phyloP scores from a whole-genome alignment of 352 stramenopile species.

The Peronosclerospora sorghi region DNA sequence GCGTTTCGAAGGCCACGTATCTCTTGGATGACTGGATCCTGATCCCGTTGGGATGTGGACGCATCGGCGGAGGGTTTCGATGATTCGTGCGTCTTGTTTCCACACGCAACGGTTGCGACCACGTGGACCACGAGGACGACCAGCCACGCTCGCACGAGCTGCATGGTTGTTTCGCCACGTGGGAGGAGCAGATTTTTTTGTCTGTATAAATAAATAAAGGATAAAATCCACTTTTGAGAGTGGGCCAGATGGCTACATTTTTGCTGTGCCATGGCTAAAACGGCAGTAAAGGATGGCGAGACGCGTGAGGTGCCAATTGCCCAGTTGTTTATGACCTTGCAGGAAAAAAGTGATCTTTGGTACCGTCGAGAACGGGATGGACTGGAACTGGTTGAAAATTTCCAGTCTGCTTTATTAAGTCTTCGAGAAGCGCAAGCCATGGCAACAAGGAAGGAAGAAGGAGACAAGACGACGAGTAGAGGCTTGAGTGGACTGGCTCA shows the following conservation, averaged over 20 bases:
- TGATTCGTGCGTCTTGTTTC: neutral
- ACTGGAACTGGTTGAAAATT: constrained; percentile 51
- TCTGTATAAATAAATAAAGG: too few species aligned
- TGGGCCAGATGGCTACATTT: too few species aligned
- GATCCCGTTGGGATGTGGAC: constrained; percentile 29
- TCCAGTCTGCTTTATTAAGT: constrained; percentile 50
- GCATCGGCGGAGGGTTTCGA: constrained; percentile 10
- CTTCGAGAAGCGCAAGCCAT: constrained; percentile 16
- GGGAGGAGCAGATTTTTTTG: too few species aligned
- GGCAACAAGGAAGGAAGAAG: constrained; percentile 1
- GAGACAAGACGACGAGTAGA: too few species aligned
- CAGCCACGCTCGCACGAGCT: too few species aligned
- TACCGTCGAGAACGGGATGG: constrained; percentile 53
- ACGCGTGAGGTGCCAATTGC: neutral
- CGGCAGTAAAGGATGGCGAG: neutral
- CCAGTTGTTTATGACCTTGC: constrained; percentile 29
- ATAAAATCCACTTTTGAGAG: too few species aligned
- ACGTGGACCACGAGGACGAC: constrained; percentile 20
- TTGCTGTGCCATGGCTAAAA: too few species aligned
- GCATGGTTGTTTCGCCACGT: too few species aligned
- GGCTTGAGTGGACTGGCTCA: constrained; percentile 19
- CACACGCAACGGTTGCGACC: constrained; percentile 2
- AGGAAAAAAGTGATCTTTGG: constrained; percentile 37
- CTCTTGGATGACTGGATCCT: constrained; percentile 52
- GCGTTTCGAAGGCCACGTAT: constrained; percentile 60